phyloP scores from a whole-genome alignment of 257 asterid species.

The Capsicum pubescens region DNA sequence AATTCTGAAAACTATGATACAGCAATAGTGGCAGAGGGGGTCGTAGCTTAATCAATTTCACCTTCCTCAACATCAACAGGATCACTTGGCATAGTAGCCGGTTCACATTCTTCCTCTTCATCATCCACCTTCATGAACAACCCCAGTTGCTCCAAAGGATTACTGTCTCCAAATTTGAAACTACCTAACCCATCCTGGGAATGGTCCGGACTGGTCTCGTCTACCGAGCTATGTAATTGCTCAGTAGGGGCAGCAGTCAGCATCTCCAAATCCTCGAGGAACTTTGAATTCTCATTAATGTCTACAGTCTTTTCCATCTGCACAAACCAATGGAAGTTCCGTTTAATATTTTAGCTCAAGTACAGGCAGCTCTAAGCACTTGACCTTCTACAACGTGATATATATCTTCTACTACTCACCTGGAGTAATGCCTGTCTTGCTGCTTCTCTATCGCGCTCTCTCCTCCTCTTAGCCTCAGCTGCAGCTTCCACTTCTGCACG shows the following conservation, averaged over 20 bases:
- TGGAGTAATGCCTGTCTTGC: constrained; percentile 79
- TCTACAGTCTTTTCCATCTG: constrained; percentile 93
- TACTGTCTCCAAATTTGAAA: constrained; percentile 70
- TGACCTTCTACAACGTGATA: not conserved
- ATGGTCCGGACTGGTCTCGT: constrained; percentile 70
- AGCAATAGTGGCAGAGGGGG: not conserved
- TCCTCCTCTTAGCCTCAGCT: constrained; percentile 66
- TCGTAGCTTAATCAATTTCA: constrained; percentile 59
- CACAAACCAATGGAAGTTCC: not conserved
- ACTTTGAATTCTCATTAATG: constrained; percentile 67
- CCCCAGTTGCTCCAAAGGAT: constrained; percentile 91
- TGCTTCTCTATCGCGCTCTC: constrained; percentile 84
- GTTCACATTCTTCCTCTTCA: constrained; percentile 78
- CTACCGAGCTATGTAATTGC: constrained; percentile 63
- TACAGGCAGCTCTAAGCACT: not conserved
- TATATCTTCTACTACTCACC: constrained; percentile 42
- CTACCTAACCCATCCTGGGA: constrained; percentile 70
- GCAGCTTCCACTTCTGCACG: constrained; percentile 85
- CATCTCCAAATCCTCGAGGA: constrained; percentile 81
- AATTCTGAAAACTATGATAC: not conserved
- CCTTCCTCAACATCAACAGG: constrained; percentile 75
- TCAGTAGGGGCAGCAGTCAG: constrained; percentile 58
- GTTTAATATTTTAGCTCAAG: not conserved
- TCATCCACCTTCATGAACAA: constrained; percentile 85
- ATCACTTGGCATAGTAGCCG: constrained; percentile 25